These are phyloP conservation scores for Funneliformis caledonium DNA, from an alignment of 371 early-diverging fungal genomes.

Conservation along the genomic window DNA sequence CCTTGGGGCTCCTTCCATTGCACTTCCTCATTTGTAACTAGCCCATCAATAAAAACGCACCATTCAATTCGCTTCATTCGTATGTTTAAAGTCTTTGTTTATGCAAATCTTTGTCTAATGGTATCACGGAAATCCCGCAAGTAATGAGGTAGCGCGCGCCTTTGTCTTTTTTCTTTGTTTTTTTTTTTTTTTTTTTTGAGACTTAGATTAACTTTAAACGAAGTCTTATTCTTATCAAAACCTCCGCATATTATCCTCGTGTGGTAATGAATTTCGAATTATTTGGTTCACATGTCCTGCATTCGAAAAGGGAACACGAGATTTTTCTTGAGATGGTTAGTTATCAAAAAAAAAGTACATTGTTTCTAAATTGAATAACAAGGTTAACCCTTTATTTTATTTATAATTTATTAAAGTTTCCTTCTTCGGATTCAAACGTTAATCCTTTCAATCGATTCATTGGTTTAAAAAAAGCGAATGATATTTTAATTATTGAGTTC, in stretches of 20 bases:
- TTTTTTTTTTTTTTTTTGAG: too few relatives aligned
- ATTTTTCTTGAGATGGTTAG: not conserved
- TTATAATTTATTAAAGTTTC: not conserved
- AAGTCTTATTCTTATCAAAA: too few relatives aligned
- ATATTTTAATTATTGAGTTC: not conserved
- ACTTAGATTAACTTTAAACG: too few relatives aligned
- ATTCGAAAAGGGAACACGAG: not conserved
- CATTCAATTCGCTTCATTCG: not conserved
- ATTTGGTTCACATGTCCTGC: not conserved
- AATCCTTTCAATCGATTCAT: too few relatives aligned
- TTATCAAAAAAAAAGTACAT: not conserved
- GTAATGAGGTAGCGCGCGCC: not conserved
- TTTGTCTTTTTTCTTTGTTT: not conserved
- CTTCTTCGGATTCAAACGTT: too few relatives aligned
- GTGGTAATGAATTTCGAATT: not conserved
- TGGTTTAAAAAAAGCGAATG: too few relatives aligned
- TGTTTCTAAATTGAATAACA: not conserved
- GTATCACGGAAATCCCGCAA: not conserved
- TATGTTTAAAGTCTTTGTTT: not conserved
- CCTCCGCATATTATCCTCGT: not conserved
- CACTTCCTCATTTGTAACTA: not conserved
- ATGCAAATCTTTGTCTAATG: constrained; percentile 5
- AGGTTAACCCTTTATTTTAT: not conserved
- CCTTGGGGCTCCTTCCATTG: constrained; percentile 8
- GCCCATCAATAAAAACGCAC: not conserved